These are phyloP conservation scores for Agaricus sinodeliciosus DNA, from an alignment of 768 basidiomycete species.

Conservation along the genomic window DNA sequence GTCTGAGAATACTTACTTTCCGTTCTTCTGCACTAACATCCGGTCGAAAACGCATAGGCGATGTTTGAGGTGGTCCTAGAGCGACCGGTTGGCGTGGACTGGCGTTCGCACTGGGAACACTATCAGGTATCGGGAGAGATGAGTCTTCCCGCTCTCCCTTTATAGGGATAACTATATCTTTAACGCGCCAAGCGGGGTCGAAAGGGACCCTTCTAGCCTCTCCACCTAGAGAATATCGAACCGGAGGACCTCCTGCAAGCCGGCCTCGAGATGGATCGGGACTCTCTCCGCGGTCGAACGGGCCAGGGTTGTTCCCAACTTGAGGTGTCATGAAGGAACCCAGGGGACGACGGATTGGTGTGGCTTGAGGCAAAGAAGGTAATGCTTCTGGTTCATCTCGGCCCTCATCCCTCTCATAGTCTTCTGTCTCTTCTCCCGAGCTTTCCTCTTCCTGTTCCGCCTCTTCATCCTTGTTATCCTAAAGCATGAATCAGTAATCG, in stretches of 20 bases:
- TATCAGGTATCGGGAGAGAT: slow-evolving; percentile 1
- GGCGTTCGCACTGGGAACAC: background rate
- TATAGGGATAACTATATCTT: slow-evolving; percentile 43
- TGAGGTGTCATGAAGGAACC: slow-evolving; percentile 60
- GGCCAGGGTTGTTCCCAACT: slow-evolving; percentile 14
- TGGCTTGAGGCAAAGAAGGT: slow-evolving; percentile 16
- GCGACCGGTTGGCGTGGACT: background rate
- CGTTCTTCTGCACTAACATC: slow-evolving; percentile 39
- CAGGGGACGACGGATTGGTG: slow-evolving; percentile 24
- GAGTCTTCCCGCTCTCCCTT: slow-evolving; percentile 4
- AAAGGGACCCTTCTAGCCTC: slow-evolving; percentile 42
- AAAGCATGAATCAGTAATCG: background rate
- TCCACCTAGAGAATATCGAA: slow-evolving; percentile 38
- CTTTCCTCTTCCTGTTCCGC: slow-evolving; percentile 11
- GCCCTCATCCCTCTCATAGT: slow-evolving; percentile 18
- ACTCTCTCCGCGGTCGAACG: slow-evolving; percentile 12
- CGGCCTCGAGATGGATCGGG: slow-evolving; percentile 9
- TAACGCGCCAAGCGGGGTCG: slow-evolving; percentile 49
- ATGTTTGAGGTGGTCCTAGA: slow-evolving; percentile 4
- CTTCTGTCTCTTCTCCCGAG: slow-evolving; percentile 14
- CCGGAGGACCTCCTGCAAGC: slow-evolving; percentile 11
- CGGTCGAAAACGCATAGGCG: slow-evolving; percentile 13
- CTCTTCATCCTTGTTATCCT: slow-evolving; percentile 11
- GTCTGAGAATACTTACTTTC: slow-evolving; percentile 23
- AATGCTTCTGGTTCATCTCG: slow-evolving; percentile 14